These are phyloP conservation scores for Geotrichum bryndzae DNA, from an alignment of 1,139 yeast genomes.

Conservation along the genomic window DNA sequence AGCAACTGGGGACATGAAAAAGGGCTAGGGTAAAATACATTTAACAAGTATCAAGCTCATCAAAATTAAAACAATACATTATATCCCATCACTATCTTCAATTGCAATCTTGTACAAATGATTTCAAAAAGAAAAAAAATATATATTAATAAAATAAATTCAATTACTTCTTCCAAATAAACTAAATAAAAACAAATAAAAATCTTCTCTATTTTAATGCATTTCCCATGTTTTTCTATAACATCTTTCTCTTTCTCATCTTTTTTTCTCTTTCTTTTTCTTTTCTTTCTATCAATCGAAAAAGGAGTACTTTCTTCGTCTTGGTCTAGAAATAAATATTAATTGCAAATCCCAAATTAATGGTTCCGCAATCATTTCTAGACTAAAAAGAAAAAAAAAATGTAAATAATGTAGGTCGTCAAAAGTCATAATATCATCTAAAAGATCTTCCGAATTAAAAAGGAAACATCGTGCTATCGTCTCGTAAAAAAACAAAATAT, in stretches of 20 bases:
- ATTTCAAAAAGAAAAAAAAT: not conserved
- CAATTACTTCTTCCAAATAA: not conserved
- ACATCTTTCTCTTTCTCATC: not conserved
- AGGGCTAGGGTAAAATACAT: not conserved
- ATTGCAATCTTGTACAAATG: not conserved
- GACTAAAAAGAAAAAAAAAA: not conserved
- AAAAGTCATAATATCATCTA: slow-evolving; percentile 3
- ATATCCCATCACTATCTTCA: no score
- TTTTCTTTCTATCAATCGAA: not conserved
- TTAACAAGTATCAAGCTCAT: no score
- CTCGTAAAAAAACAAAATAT: not conserved
- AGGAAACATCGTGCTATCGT: slow-evolving; percentile 4
- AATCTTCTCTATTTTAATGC: not conserved
- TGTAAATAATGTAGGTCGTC: slow-evolving; percentile 2
- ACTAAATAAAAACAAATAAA: slow-evolving; percentile 1
- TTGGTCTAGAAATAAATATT: not conserved
- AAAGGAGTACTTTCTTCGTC: not conserved
- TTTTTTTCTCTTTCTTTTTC: slow-evolving; percentile 1
- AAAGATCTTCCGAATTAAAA: slow-evolving; percentile 5
- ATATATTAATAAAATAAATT: not conserved
- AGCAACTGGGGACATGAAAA: not conserved
- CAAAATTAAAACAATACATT: not conserved
- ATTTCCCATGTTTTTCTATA: not conserved
- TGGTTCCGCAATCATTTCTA: slow-evolving; percentile 13
- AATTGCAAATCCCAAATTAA: slow-evolving; percentile 13